Percentiles rank a stretch among this genome's conserved stretches.
Conservation (phyloP, 495 filamentous ascomycete genomes). For the Chaetomium fimeti region DNA sequence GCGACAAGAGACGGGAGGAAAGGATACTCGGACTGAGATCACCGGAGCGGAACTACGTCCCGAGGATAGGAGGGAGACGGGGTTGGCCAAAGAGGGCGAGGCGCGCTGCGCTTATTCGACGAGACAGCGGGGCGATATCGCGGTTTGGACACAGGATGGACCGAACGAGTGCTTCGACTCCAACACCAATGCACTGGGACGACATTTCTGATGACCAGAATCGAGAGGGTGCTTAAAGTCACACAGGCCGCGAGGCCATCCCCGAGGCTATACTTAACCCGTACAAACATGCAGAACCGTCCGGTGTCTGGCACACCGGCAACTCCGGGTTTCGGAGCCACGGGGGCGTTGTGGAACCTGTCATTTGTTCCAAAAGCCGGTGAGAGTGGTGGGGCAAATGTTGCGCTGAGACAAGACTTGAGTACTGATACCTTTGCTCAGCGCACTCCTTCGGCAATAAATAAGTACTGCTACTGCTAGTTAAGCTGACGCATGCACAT, state of each 20-base stretch:
- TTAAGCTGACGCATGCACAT: constrained; percentile 13
- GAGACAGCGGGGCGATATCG: constrained; percentile 21
- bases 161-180: background rate
- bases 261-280: no score
- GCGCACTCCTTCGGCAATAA: background rate
- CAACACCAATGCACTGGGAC: constrained; percentile 12
- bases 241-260: no score
- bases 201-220: constrained; percentile 7
- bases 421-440: background rate
- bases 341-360: constrained; percentile 3
- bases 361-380: background rate
- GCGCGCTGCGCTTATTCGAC: constrained; percentile 25
- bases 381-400: background rate
- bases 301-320: constrained; percentile 5
- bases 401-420: background rate
- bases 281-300: background rate
- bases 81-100: constrained; percentile 26
- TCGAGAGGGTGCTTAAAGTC: constrained; percentile 5
- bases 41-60: constrained; percentile 23
- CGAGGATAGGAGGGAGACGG: constrained; percentile 22
- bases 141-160: constrained; percentile 1
- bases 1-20: constrained; percentile 28
- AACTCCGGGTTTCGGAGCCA: constrained; percentile 6
- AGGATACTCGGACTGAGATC: constrained; percentile 10
- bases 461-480: constrained; percentile 8